Conservation (phyloP, 306 rosid genomes). For the Castanopsis chinensis region DNA sequence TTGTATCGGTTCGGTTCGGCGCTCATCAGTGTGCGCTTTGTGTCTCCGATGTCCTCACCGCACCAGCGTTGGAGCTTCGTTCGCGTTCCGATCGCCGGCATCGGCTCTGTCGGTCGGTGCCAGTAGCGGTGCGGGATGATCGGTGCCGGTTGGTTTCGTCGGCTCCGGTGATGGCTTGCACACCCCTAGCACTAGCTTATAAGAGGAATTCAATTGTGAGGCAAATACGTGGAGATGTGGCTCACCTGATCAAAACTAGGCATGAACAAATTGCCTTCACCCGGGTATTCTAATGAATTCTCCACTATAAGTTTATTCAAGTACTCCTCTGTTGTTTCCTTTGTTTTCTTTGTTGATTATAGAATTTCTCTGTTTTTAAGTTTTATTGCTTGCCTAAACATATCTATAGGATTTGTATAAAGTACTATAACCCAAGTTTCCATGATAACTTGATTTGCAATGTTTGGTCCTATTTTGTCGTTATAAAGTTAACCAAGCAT, state of each 20-base stretch:
- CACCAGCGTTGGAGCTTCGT: too few species aligned
- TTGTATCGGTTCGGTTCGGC: too few species aligned
- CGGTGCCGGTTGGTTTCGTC: too few species aligned
- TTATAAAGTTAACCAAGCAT: background rate
- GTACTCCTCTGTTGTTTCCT: background rate
- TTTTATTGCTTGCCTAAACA: background rate
- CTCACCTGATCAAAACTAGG: constrained; percentile 49
- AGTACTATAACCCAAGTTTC: too few species aligned
- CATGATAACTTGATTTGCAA: too few species aligned
- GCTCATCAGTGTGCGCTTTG: too few species aligned
- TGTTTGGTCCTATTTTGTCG: too few species aligned
- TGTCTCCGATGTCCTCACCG: too few species aligned
- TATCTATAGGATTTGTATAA: background rate
- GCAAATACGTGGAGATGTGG: constrained; percentile 54
- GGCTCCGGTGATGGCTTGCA: too few species aligned
- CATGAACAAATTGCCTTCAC: constrained; percentile 48
- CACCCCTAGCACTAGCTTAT: constrained; percentile 14
- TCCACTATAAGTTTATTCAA: background rate
- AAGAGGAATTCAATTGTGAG: constrained; percentile 50
- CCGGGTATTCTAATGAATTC: constrained; percentile 36
- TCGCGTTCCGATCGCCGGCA: too few species aligned
- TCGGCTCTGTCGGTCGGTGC: too few species aligned
- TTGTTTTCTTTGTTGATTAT: background rate
- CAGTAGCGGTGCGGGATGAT: too few species aligned
- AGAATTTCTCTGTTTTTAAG: background rate